Conservation (phyloP, 1,284 basidiomycete species). For the Sphagnurus paluster region DNA sequence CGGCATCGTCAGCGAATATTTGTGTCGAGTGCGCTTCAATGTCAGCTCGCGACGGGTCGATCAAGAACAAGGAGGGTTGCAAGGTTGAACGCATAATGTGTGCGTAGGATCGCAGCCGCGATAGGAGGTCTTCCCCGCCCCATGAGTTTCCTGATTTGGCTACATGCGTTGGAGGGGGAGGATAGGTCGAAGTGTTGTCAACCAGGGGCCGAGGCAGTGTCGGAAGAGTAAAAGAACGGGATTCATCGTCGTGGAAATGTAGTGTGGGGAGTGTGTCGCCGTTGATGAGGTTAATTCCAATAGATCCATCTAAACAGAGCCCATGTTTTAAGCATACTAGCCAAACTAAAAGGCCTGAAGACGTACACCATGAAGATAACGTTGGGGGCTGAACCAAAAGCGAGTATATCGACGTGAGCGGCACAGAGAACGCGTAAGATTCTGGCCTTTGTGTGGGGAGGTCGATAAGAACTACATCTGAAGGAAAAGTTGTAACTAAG, state of each 20-base stretch:
- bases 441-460: conserved; percentile 76
- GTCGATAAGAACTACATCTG: conserved; percentile 79
- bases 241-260: conserved; percentile 97
- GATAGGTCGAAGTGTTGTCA: conserved; percentile 53
- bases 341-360: conserved; percentile 9
- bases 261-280: conserved; percentile 89
- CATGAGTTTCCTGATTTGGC: conserved; percentile 56
- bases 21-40: conserved; percentile 87
- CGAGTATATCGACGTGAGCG: conserved; percentile 88
- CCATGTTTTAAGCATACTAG: conserved; percentile 7
- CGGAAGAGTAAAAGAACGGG: conserved; percentile 69
- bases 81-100: conserved; percentile 78
- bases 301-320: conserved; percentile 63
- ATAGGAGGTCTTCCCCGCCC: conserved; percentile 86
- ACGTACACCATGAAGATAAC: conserved; percentile 86
- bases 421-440: conserved; percentile 94
- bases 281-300: conserved; percentile 83
- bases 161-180: conserved; percentile 50
- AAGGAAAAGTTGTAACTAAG: conserved; percentile 9
- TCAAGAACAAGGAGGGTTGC: conserved; percentile 82
- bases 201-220: conserved; percentile 36
- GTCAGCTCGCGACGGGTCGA: conserved; percentile 90
- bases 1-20: conserved; percentile 77
- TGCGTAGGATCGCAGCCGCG: conserved; percentile 68
- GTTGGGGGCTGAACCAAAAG: conserved; percentile 84